These are phyloP conservation scores for Trichoderma sp. DNA, from an alignment of 2,329 filamentous ascomycete species.

Conservation along the genomic window DNA sequence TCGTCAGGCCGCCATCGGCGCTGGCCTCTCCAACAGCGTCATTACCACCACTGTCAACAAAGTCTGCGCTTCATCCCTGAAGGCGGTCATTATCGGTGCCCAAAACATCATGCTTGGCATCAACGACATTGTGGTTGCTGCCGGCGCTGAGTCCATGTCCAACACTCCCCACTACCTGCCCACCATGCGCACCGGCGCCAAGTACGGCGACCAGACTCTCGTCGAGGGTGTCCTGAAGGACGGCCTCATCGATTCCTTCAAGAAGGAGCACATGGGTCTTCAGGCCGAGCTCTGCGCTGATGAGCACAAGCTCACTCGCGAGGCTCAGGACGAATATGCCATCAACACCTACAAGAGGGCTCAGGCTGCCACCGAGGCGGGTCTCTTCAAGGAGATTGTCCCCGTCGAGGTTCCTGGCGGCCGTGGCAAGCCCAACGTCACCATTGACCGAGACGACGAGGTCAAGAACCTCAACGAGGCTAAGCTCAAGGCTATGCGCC, in stretches of 20 bases:
- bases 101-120: slow-evolving; percentile 98
- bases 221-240: slow-evolving; percentile 94
- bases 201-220: slow-evolving; percentile 89
- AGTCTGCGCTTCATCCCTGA: slow-evolving; percentile 94
- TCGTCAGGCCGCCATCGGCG: slow-evolving; percentile 88
- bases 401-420: slow-evolving; percentile 86
- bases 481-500: slow-evolving; percentile 83
- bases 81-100: slow-evolving; percentile 90
- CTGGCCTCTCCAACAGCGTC: slow-evolving; percentile 78
- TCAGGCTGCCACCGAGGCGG: slow-evolving; percentile 79
- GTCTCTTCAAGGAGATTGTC: slow-evolving; percentile 85
- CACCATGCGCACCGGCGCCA: slow-evolving; percentile 81
- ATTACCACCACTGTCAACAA: slow-evolving; percentile 97
- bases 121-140: slow-evolving; percentile 89
- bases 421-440: slow-evolving; percentile 84
- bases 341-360: slow-evolving; percentile 95
- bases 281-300: slow-evolving; percentile 88
- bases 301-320: slow-evolving; percentile 79
- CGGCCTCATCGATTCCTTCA: slow-evolving; percentile 91
- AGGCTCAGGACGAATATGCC: slow-evolving; percentile 93
- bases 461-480: slow-evolving; percentile 89
- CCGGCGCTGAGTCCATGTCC: slow-evolving; percentile 97
- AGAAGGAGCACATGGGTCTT: slow-evolving; percentile 96
- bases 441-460: slow-evolving; percentile 87
- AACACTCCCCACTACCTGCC: slow-evolving; percentile 96